Percentiles rank a stretch among this genome's conserved stretches.
These are phyloP conservation scores for Asterionellopsis glacialis DNA, from an alignment of 108 stramenopile genomes.

Conservation along the genomic window DNA sequence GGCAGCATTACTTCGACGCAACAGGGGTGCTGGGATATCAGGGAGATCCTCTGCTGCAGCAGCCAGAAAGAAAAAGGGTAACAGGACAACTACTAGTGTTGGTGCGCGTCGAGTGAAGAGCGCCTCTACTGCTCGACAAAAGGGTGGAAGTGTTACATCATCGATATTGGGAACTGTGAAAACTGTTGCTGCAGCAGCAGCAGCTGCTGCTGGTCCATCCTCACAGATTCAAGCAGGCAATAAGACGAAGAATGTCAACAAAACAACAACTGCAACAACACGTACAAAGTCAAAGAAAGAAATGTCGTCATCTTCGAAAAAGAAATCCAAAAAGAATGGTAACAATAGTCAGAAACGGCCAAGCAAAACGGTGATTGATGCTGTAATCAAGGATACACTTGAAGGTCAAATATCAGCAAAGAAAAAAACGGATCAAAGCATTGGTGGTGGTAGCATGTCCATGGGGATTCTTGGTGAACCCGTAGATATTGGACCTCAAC, in stretches of 20 bases:
- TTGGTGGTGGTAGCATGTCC: background rate
- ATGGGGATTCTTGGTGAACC: constrained; percentile 17
- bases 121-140: constrained; percentile 18
- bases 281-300: constrained; percentile 4
- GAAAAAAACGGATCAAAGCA: background rate
- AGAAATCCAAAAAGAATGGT: background rate
- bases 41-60: background rate
- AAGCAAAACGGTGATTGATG: background rate
- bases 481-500: background rate
- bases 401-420: too few relatives aligned
- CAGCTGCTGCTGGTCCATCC: background rate
- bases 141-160: constrained; percentile 2
- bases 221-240: background rate
- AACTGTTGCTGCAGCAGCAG: constrained; percentile 7
- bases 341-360: background rate
- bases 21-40: background rate
- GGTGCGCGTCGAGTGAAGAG: constrained; percentile 25
- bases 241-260: constrained; percentile 5
- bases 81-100: constrained; percentile 32
- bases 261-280: constrained; percentile 4
- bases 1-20: constrained; percentile 6
- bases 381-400: background rate
- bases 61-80: background rate
- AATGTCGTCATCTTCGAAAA: background rate
- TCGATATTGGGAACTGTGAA: constrained; percentile 18